Evolutionary conservation across 208 protist genomes (phyloP).

Genomic region (Tetramitus jugosus): DNA sequence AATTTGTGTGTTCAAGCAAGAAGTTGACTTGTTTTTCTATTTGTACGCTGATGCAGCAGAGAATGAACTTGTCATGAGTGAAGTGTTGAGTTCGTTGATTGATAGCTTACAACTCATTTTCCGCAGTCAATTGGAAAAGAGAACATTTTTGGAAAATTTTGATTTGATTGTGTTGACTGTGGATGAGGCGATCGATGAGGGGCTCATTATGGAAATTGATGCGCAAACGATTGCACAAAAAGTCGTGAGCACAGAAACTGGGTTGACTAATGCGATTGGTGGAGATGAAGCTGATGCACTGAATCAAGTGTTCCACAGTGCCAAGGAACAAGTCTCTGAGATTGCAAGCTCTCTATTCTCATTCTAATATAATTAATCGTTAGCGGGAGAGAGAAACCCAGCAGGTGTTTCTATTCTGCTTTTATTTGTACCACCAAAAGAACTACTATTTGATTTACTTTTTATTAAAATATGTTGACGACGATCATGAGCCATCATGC

Average conservation of each 20-base stretch:
- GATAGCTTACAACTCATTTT: slow-evolving; percentile 9
- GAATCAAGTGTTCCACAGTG: not conserved
- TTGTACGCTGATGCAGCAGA: not conserved
- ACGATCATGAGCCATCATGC: no score
- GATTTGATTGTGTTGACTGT: slow-evolving; percentile 20
- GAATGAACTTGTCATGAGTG: slow-evolving; percentile 21
- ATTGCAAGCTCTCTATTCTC: not conserved
- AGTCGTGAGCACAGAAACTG: not conserved
- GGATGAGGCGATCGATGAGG: slow-evolving; percentile 17
- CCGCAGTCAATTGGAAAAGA: slow-evolving; percentile 6
- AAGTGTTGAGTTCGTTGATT: not conserved
- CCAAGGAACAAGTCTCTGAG: not conserved
- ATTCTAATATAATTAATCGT: no score
- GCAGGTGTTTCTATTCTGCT: no score
- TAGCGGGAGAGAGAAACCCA: not conserved
- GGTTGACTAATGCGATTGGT: not conserved
- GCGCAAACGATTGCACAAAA: not conserved
- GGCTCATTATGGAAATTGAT: slow-evolving; percentile 15
- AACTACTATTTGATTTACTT: no score
- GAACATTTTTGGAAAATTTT: slow-evolving; percentile 27
- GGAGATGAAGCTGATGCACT: not conserved
- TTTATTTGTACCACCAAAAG: no score
- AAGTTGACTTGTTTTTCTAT: slow-evolving; percentile 12
- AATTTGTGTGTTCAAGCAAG: not conserved
- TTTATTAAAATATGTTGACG: no score